Evolutionary conservation across 2,329 filamentous ascomycete genomes (phyloP).

Genomic region (Monilinia polystroma): DNA sequence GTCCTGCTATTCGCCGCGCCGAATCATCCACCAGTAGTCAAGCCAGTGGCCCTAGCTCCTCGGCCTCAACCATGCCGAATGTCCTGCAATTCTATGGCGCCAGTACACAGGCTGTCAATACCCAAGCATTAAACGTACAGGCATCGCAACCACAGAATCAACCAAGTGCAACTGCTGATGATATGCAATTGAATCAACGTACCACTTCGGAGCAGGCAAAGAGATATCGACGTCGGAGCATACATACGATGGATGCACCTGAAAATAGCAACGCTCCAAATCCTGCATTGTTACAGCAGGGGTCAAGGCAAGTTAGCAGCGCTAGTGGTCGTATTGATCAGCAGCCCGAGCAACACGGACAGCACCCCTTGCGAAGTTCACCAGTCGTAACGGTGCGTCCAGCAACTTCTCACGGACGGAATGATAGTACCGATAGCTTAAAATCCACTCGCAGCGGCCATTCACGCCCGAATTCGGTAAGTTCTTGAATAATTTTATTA

Average conservation of each 20-base stretch:
- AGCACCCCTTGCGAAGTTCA: slow-evolving; percentile 40
- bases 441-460: slow-evolving; percentile 56
- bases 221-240: slow-evolving; percentile 77
- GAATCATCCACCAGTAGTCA: slow-evolving; percentile 39
- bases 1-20: slow-evolving; percentile 55
- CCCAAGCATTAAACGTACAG: slow-evolving; percentile 32
- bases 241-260: slow-evolving; percentile 61
- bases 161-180: slow-evolving; percentile 33
- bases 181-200: slow-evolving; percentile 54
- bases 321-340: slow-evolving; percentile 38
- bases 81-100: slow-evolving; percentile 56
- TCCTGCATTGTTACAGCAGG: slow-evolving; percentile 33
- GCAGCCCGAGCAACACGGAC: slow-evolving; percentile 36
- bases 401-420: slow-evolving; percentile 41
- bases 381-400: slow-evolving; percentile 35
- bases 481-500: slow-evolving; percentile 41
- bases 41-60: slow-evolving; percentile 38
- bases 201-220: slow-evolving; percentile 65
- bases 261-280: slow-evolving; percentile 27
- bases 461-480: slow-evolving; percentile 66
- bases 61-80: slow-evolving; percentile 54
- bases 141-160: slow-evolving; percentile 36
- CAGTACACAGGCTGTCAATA: slow-evolving; percentile 37
- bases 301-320: slow-evolving; percentile 36
- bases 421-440: slow-evolving; percentile 64